Base-by-base conservation (phyloP, 768 basidiomycete species). In the Lentinula guzmanii region DNA sequence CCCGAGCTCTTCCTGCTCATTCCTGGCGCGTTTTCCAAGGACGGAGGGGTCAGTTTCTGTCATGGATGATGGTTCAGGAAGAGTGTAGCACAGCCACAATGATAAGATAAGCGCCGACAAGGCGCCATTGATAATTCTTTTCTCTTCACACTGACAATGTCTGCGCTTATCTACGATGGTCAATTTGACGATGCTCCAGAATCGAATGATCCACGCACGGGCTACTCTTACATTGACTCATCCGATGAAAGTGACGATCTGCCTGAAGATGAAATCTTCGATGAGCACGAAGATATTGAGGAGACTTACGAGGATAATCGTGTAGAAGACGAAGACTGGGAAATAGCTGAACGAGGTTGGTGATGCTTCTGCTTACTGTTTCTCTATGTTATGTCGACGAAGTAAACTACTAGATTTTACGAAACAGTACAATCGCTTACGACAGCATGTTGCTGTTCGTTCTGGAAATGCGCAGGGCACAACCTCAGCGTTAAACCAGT, bases 401-500 rank as follows among this genome's bases (percentile, higher is more conserved):
- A 8, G 34, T 65, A 58, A 60, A 45, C 62, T 66, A 63, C 58
- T 61, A 97, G 97, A 99, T 76, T 98, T 99, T 68, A 98, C 97
- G 37, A 98, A 98, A 74, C 95, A 98, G 68, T 99, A 91, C 75
- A 98, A 98, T 75, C 89, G 97, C 24, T 79, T 98, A 34, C 79
- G 90, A 54, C 95, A 98, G 71, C 93, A 98, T 71, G 87, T 92
- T 61, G 91, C 90, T 21, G 89, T 93, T 5, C 87, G 86, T 41
- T 84, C 85, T 16, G 90, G 91, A 2, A 84, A 79, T 60, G 89
- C 84, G 0, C 83, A 84, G 59, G 85, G 87, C 11, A 70, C 78
- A 5, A 69, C 77, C 1, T 87, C 88, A 5, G 75, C 84, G 1
- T 76, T 78, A 15, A 79, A 83, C 56, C 73, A 77, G 4, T 72